These are phyloP conservation scores for Aspergillus ochraceus DNA, from an alignment of 2,329 filamentous ascomycete genomes.

Conservation along the genomic window DNA sequence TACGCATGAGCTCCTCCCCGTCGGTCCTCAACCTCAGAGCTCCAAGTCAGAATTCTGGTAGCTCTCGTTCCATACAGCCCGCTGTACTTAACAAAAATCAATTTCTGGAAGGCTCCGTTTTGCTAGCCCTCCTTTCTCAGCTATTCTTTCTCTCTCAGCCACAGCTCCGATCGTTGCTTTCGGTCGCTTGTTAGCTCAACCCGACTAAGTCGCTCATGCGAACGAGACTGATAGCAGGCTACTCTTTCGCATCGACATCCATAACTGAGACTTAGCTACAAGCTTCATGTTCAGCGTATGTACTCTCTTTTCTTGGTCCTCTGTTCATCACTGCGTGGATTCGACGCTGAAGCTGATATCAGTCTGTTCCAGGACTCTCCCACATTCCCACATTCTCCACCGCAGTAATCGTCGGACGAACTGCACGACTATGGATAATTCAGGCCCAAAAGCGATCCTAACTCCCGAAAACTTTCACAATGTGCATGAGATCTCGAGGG, in stretches of 20 bases:
- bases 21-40: slow-evolving; percentile 9
- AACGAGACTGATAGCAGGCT: slow-evolving; percentile 26
- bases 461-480: slow-evolving; percentile 41
- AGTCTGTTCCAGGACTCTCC: slow-evolving; percentile 25
- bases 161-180: slow-evolving; percentile 8
- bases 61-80: not conserved
- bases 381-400: slow-evolving; percentile 17
- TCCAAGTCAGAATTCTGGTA: slow-evolving; percentile 10
- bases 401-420: slow-evolving; percentile 17
- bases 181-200: slow-evolving; percentile 17
- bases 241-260: slow-evolving; percentile 22
- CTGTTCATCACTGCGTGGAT: not conserved
- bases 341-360: slow-evolving; percentile 25
- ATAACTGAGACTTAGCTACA: slow-evolving; percentile 17
- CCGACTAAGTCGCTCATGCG: slow-evolving; percentile 25
- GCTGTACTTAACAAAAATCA: not conserved
- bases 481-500: slow-evolving; percentile 74
- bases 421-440: slow-evolving; percentile 36
- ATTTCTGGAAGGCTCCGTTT: not conserved
- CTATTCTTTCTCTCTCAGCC: not conserved
- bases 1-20: slow-evolving; percentile 19
- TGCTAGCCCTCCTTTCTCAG: not conserved
- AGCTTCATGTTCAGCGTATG: slow-evolving; percentile 24
- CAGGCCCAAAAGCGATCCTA: slow-evolving; percentile 33
- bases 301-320: not conserved